Percentiles rank a stretch among this genome's conserved stretches.
These are phyloP conservation scores for Letharia lupina DNA, from an alignment of 495 filamentous ascomycete species.

Conservation along the genomic window DNA sequence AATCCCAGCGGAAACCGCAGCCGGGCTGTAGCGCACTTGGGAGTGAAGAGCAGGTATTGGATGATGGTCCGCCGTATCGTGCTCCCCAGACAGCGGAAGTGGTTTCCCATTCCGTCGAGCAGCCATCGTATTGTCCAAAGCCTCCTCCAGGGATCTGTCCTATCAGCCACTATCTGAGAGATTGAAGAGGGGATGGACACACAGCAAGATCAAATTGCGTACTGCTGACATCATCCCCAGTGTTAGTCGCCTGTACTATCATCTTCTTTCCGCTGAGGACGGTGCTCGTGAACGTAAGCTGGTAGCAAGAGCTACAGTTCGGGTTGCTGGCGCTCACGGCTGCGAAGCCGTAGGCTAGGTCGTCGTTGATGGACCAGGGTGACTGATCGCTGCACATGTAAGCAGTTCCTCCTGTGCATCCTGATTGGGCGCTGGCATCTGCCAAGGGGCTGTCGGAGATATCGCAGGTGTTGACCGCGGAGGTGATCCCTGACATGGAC, in stretches of 20 bases:
- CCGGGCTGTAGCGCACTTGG: conserved; percentile 49
- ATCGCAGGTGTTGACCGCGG: conserved; percentile 50
- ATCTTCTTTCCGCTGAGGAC: conserved; percentile 51
- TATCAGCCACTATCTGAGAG: not conserved
- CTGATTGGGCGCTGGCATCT: conserved; percentile 31
- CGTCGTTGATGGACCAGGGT: conserved; percentile 55
- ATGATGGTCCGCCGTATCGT: conserved; percentile 52
- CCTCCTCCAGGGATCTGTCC: conserved; percentile 56
- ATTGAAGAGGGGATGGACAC: conserved; percentile 17
- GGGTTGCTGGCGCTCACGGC: conserved; percentile 48
- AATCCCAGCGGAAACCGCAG: conserved; percentile 65
- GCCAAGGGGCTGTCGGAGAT: conserved; percentile 43
- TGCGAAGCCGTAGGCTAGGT: conserved; percentile 53
- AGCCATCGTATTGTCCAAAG: conserved; percentile 56
- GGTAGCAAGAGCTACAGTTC: conserved; percentile 59
- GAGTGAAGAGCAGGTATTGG: conserved; percentile 46
- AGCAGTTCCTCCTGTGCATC: conserved; percentile 48
- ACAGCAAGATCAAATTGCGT: conserved; percentile 58
- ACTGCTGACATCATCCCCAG: conserved; percentile 47
- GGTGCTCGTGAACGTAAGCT: conserved; percentile 55
- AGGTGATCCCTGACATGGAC: conserved; percentile 35
- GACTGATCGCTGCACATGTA: conserved; percentile 56
- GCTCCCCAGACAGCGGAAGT: conserved; percentile 50
- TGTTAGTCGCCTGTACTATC: conserved; percentile 63
- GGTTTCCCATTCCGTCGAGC: conserved; percentile 52